phyloP scores from a whole-genome alignment of 2,329 filamentous ascomycete species.

The Cercospora sp. region DNA sequence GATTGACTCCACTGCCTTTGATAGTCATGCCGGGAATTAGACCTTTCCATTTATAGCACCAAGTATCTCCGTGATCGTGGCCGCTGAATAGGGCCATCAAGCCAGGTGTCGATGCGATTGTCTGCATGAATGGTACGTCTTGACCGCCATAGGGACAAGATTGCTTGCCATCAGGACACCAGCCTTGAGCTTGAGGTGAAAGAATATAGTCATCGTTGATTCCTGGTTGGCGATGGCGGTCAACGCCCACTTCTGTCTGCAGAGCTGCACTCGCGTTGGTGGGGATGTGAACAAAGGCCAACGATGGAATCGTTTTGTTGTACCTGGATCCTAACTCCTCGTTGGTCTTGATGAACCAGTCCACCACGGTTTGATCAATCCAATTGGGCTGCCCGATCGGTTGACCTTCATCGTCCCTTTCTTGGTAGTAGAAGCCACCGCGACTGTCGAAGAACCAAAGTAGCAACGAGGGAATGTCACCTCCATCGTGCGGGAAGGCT shows the following conservation, averaged over 20 bases:
- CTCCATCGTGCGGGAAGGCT: constrained; percentile 50
- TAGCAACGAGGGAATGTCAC: constrained; percentile 48
- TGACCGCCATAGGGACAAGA: constrained; percentile 47
- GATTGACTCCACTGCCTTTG: constrained; percentile 36
- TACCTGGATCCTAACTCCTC: constrained; percentile 22
- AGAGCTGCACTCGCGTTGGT: constrained; percentile 46
- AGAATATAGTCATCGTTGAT: constrained; percentile 49
- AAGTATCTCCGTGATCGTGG: constrained; percentile 59
- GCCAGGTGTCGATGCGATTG: constrained; percentile 56
- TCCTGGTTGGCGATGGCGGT: constrained; percentile 47
- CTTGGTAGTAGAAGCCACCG: constrained; percentile 56
- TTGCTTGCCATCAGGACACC: constrained; percentile 40
- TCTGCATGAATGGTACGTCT: constrained; percentile 64
- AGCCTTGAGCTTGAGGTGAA: constrained; percentile 45
- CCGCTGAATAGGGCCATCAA: constrained; percentile 63
- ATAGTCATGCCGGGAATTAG: constrained; percentile 34
- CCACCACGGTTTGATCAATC: constrained; percentile 48
- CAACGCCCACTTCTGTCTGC: constrained; percentile 45
- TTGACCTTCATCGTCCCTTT: constrained; percentile 37
- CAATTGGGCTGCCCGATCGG: constrained; percentile 44
- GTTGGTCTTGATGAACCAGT: constrained; percentile 48
- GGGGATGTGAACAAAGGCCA: constrained; percentile 60
- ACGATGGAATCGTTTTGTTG: constrained; percentile 45
- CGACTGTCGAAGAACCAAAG: constrained; percentile 74
- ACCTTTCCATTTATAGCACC: constrained; percentile 39